Conservation (phyloP, 1,284 basidiomycete genomes). For the Hymenochaete sp. region DNA sequence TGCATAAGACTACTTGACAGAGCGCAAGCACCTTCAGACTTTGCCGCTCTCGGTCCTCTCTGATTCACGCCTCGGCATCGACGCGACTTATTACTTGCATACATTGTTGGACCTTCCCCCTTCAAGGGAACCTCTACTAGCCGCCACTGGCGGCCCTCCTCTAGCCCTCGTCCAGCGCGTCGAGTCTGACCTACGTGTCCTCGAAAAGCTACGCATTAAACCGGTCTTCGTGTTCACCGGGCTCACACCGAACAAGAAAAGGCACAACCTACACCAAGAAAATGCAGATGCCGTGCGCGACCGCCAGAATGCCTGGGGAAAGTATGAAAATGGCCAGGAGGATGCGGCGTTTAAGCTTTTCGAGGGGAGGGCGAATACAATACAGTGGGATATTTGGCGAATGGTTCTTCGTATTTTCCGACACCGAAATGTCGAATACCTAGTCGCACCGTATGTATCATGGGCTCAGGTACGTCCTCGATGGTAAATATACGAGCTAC, state of each 20-base stretch:
- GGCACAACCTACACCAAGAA: slow-evolving; percentile 45
- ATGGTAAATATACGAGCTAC: slow-evolving; percentile 13
- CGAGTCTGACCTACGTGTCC: slow-evolving; percentile 82
- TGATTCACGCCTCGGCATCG: slow-evolving; percentile 94
- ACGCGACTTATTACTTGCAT: slow-evolving; percentile 87
- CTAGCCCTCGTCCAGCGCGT: slow-evolving; percentile 80
- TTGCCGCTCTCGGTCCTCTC: slow-evolving; percentile 77
- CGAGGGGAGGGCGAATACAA: slow-evolving; percentile 56
- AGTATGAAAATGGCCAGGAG: slow-evolving; percentile 85
- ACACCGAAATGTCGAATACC: slow-evolving; percentile 92
- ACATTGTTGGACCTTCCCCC: slow-evolving; percentile 70
- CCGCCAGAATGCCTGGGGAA: slow-evolving; percentile 76
- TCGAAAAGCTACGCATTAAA: slow-evolving; percentile 90
- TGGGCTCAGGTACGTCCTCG: slow-evolving; percentile 74
- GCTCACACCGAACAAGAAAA: slow-evolving; percentile 61
- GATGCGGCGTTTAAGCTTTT: slow-evolving; percentile 80
- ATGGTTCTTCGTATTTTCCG: slow-evolving; percentile 89
- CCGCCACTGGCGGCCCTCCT: slow-evolving; percentile 90
- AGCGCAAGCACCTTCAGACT: slow-evolving; percentile 82
- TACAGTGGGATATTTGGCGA: slow-evolving; percentile 87
- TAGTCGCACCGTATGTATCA: slow-evolving; percentile 91
- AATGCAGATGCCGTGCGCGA: slow-evolving; percentile 68
- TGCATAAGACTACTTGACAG: slow-evolving; percentile 65
- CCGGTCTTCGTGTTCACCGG: slow-evolving; percentile 97
- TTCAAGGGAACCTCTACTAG: slow-evolving; percentile 81